These are phyloP conservation scores for Xylariaceae sp. DNA, from an alignment of 2,329 filamentous ascomycete species.

Conservation along the genomic window DNA sequence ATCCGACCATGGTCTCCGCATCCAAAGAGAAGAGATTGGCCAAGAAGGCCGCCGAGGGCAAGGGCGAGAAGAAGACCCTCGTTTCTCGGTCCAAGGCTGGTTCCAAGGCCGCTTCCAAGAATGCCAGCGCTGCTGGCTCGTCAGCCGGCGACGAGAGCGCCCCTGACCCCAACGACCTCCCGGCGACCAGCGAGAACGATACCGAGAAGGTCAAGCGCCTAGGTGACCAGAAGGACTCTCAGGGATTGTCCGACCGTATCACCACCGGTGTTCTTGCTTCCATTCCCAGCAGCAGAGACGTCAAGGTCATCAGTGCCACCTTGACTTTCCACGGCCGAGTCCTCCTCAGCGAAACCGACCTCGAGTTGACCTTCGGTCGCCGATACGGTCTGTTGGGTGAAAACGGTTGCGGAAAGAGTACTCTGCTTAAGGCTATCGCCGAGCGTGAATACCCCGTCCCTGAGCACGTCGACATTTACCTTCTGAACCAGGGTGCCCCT, in stretches of 20 bases:
- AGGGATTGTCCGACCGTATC: constrained; percentile 93
- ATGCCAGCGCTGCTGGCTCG: constrained; percentile 41
- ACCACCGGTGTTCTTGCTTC: constrained; percentile 95
- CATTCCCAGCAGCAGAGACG: constrained; percentile 77
- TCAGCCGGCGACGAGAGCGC: constrained; percentile 64
- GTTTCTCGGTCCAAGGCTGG: constrained; percentile 60
- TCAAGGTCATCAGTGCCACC: constrained; percentile 91
- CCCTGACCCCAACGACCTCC: constrained; percentile 60
- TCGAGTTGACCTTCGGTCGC: constrained; percentile 89
- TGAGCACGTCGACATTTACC: constrained; percentile 95
- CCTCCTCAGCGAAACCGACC: constrained; percentile 84
- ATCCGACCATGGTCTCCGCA: constrained; percentile 58
- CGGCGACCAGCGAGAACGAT: constrained; percentile 56
- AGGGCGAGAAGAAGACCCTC: constrained; percentile 71
- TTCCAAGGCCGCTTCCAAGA: constrained; percentile 62
- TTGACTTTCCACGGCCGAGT: constrained; percentile 98
- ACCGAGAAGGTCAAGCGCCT: constrained; percentile 79
- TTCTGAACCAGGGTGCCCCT: constrained; percentile 94
- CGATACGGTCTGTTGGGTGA: constrained; percentile 94
- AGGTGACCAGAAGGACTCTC: constrained; percentile 88
- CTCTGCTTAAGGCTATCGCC: constrained; percentile 90
- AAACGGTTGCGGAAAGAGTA: constrained; percentile 99
- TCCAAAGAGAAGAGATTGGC: constrained; percentile 68
- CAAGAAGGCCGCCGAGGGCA: constrained; percentile 67
- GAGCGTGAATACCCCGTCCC: constrained; percentile 93